Conservation (phyloP, 1,284 basidiomycete species). For the Phlebopus sp. region DNA sequence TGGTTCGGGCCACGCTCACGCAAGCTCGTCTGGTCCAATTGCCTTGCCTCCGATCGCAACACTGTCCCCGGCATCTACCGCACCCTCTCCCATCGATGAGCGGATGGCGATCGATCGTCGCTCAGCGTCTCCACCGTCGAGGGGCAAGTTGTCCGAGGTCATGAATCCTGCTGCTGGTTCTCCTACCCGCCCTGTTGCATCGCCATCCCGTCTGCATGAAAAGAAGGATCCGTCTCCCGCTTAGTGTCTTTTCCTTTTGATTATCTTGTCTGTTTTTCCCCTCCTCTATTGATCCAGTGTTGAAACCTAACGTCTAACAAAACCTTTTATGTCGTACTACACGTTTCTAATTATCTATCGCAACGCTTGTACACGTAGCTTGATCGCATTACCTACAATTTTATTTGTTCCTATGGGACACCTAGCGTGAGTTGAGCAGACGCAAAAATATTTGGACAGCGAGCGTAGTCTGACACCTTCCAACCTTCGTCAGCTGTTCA, state of each 20-base stretch:
- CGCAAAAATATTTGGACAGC: no score
- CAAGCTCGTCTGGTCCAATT: conserved; percentile 32
- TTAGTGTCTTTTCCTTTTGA: conserved; percentile 13
- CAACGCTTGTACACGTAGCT: conserved; percentile 30
- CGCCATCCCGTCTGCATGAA: conserved; percentile 36
- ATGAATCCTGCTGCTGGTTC: conserved; percentile 49
- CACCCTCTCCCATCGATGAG: conserved; percentile 52
- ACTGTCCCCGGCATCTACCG: conserved; percentile 54
- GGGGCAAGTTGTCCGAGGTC: conserved; percentile 50
- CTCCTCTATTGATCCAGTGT: neutral
- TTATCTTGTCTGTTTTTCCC: conserved; percentile 5
- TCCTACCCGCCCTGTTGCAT: conserved; percentile 36
- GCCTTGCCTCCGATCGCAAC: conserved; percentile 64
- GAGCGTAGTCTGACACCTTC: no score
- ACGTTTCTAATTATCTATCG: conserved; percentile 30
- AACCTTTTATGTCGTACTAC: conserved; percentile 20
- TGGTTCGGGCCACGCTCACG: conserved; percentile 44
- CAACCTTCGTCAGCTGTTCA: no score
- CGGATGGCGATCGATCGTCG: conserved; percentile 47
- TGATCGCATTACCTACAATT: conserved; percentile 20
- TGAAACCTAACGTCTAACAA: conserved; percentile 16
- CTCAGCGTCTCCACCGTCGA: conserved; percentile 44
- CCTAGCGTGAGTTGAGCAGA: no score
- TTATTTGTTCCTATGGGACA: neutral
- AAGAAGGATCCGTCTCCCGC: conserved; percentile 30